Evolutionary conservation across 371 early-diverging fungal genomes (phyloP), one percentile per base, ranked within the genome.

Genomic region (Chytridium lagenaria): DNA sequence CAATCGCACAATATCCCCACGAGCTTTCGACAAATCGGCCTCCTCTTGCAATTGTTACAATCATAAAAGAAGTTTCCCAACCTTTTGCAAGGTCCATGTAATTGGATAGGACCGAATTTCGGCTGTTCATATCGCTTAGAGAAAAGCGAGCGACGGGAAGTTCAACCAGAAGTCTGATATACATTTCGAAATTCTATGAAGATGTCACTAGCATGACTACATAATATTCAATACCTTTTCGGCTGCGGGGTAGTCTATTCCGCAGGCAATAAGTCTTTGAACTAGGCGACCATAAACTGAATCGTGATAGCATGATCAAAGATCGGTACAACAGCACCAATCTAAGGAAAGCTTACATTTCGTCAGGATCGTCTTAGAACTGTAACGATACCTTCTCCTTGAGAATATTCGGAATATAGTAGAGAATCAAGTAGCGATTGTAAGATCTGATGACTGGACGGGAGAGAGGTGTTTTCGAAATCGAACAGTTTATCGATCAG

Each of bases 221-320:
- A 26, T 26, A 26, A 15, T 7, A 26, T n/a, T 5, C 12, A 12
- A 10, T 7, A 61, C 61, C 61, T 61, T 61, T 34, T 28, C 12
- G 7, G 7, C 5, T 15, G 36, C 7, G 23, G 31, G 36, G 36
- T 61, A 61, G 23, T 61, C 61, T 10, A 61, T 23, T 12, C 61
- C 61, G 15, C 61, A 34, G 7, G 61, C 61, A 16, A 61, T 61
- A 15, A 61, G 61, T 16, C 36, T 5, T 37, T 61, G 61, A 31
- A 61, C 34, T 15, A 34, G 37, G 3, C 31, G 16, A 5, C 36
- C 10, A 34, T 61, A 61, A n/a, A 23, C 37, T 37, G 34, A 61
- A 61, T 23, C 15, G 16, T 7, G 7, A 10, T 12, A 12, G 7
- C 36, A 10, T 7, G 10, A 37, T 23, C 5, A 61, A 26, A 7